Base-by-base conservation (phyloP, 2,329 filamentous ascomycete genomes). In the Cladobotryum mycophilum region DNA sequence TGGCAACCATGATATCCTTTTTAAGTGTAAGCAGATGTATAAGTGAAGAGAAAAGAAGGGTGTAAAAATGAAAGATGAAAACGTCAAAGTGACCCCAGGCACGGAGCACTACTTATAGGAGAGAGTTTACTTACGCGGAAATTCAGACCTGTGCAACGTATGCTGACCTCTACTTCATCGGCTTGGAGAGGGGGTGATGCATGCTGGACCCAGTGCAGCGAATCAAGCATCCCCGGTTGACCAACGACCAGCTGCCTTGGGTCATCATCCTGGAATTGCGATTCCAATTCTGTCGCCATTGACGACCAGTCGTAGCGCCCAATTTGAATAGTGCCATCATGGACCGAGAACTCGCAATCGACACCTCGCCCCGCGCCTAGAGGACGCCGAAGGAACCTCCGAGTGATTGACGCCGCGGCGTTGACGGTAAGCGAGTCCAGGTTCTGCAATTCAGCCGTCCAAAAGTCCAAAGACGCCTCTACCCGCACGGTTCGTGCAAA, bases 1-100 rank as follows among this genome's bases (percentile, higher is more conserved):
- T 48, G 13, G 48, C 41, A 14, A 53, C 22, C 25, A 57, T 20
- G 9, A 58, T 36, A 17, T 60, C 56, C 49, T 59, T 25, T 25
- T 4, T 3, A 25, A 25, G 4, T 25, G 22, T 8, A 15, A 14
- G n/a, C 9, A n/a, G n/a, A 14, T 33, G 20, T 25, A 4, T 25
- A 25, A 7, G 4, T 7, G 22, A 17, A 37, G 13, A 30, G 15
- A 35, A 9, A 2, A 9, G 14, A 5, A n/a, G 22, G 22, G 7
- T 44, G 7, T 5, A 12, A 17, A 13, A 33, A n/a, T n/a, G n/a
- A n/a, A n/a, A n/a, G n/a, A n/a, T n/a, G n/a, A n/a, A n/a, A n/a
- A n/a, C n/a, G n/a, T n/a, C n/a, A n/a, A n/a, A n/a, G n/a, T n/a
- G n/a, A n/a, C n/a, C n/a, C n/a, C n/a, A n/a, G n/a, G n/a, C n/a